Evolutionary conservation across 2,329 filamentous ascomycete genomes (phyloP).

Genomic region (Fusarium solani-melongenae): DNA sequence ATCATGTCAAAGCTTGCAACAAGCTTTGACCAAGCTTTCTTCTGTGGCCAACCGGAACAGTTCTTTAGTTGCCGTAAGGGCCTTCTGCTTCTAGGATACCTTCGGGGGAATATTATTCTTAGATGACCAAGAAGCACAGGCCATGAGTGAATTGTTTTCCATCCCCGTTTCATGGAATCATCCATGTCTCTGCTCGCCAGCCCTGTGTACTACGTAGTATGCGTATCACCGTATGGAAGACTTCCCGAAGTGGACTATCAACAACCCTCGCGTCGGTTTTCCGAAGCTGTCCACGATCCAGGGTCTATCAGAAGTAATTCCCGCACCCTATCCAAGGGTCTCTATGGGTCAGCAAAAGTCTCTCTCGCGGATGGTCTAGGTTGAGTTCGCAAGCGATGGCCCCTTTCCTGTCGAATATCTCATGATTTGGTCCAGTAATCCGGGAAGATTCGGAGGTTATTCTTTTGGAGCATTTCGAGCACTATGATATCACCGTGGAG

Average conservation of each 20-base stretch:
- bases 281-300: slow-evolving; percentile 7
- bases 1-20: slow-evolving; percentile 11
- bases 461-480: slow-evolving; percentile 16
- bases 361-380: slow-evolving; percentile 13
- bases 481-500: slow-evolving; percentile 19
- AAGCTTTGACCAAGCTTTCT: slow-evolving; percentile 22
- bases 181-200: slow-evolving; percentile 17
- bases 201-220: slow-evolving; percentile 5
- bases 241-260: slow-evolving; percentile 17
- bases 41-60: slow-evolving; percentile 10
- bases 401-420: slow-evolving; percentile 13
- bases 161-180: slow-evolving; percentile 19
- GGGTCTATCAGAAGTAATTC: slow-evolving; percentile 11
- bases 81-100: slow-evolving; percentile 1
- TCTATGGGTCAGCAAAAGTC: slow-evolving; percentile 8
- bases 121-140: slow-evolving; percentile 15
- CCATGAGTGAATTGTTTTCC: slow-evolving; percentile 20
- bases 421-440: slow-evolving; percentile 11
- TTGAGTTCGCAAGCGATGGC: slow-evolving; percentile 17
- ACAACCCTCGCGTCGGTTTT: background rate
- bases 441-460: slow-evolving; percentile 21
- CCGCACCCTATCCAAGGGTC: slow-evolving; percentile 18
- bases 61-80: slow-evolving; percentile 10
- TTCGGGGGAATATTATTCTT: background rate
- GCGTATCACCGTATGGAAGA: slow-evolving; percentile 6